These are phyloP conservation scores for Aureobasidium sp. DNA, from an alignment of 2,329 filamentous ascomycete species.

Conservation along the genomic window DNA sequence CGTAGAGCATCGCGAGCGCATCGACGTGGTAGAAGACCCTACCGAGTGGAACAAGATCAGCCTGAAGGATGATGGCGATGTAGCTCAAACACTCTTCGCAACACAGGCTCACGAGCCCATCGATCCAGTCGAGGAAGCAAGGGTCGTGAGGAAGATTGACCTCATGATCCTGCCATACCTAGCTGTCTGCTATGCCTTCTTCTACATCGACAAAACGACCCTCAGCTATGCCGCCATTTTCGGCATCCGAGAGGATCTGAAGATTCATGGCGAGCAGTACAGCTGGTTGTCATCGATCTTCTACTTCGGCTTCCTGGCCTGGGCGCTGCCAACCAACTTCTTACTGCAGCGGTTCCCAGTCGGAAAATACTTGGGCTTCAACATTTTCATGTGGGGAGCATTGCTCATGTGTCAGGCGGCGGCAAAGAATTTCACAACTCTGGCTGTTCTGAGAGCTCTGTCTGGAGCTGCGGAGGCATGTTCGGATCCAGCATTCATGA, in stretches of 20 bases:
- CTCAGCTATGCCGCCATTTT: slow-evolving; percentile 58
- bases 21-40: neutral
- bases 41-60: slow-evolving; percentile 21
- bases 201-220: slow-evolving; percentile 41
- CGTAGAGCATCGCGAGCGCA: neutral
- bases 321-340: slow-evolving; percentile 47
- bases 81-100: slow-evolving; percentile 42
- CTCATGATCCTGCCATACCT: slow-evolving; percentile 48
- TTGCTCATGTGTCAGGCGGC: slow-evolving; percentile 20
- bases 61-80: slow-evolving; percentile 31
- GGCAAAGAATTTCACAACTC: slow-evolving; percentile 37
- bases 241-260: slow-evolving; percentile 50
- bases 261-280: slow-evolving; percentile 50
- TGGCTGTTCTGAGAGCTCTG: slow-evolving; percentile 47
- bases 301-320: slow-evolving; percentile 45
- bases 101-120: slow-evolving; percentile 37
- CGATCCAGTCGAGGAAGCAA: slow-evolving; percentile 38
- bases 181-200: slow-evolving; percentile 28
- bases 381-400: slow-evolving; percentile 48
- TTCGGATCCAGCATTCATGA: slow-evolving; percentile 49
- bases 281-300: slow-evolving; percentile 47
- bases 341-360: slow-evolving; percentile 42
- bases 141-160: slow-evolving; percentile 48
- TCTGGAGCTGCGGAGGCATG: slow-evolving; percentile 47
- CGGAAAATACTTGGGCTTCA: slow-evolving; percentile 38